phyloP scores from a whole-genome alignment of 345 rosid species.

The Durio zibethinus region DNA sequence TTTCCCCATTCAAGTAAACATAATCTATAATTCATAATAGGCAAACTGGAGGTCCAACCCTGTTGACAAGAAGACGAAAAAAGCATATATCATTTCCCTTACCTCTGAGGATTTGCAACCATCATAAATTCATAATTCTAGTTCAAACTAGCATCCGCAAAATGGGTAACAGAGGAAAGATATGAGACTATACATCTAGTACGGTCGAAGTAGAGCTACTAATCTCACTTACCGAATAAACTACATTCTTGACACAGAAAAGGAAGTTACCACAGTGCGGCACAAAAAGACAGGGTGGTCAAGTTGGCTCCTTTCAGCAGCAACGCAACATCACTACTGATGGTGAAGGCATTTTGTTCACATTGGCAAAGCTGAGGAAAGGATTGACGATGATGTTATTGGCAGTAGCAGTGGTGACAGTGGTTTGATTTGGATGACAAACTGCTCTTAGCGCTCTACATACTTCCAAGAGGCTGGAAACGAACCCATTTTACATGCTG shows the following conservation, averaged over 20 bases:
- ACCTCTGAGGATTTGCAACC: not conserved
- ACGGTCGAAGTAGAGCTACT: not conserved
- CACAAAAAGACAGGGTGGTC: not conserved
- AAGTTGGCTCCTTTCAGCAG: not conserved
- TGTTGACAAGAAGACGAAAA: not conserved
- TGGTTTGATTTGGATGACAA: not conserved
- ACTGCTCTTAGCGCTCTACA: too few species aligned
- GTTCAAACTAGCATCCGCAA: not conserved
- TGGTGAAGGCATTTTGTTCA: not conserved
- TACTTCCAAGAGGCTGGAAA: not conserved
- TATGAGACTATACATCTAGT: not conserved
- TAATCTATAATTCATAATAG: not conserved
- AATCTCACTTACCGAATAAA: not conserved
- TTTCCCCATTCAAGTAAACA: not conserved
- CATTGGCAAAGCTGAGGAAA: not conserved
- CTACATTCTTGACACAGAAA: not conserved
- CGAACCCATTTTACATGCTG: not conserved
- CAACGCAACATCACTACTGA: not conserved
- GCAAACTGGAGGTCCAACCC: not conserved
- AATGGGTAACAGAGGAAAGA: not conserved
- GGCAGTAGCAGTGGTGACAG: not conserved
- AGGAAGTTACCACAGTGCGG: not conserved
- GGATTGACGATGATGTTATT: not conserved
- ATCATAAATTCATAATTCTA: too few species aligned
- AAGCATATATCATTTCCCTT: not conserved